A percentile compares a stretch with the other conserved stretches of the same genome.
Conservation (phyloP, 2,329 filamentous ascomycete genomes). For the Fusarium nematophilum region DNA sequence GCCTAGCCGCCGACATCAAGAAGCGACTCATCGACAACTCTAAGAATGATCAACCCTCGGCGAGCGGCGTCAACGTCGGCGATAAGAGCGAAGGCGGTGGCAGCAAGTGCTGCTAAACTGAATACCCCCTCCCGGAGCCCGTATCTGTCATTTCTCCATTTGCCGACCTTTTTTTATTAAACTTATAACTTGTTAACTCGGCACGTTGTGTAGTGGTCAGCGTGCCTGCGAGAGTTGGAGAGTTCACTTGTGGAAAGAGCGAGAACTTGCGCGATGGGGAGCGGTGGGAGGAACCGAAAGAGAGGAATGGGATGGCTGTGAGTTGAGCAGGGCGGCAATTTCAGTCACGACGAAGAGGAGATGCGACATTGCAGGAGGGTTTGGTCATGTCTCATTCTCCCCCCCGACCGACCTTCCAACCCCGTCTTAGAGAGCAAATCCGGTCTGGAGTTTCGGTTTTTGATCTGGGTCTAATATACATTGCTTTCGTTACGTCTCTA, state of each 20-base stretch:
- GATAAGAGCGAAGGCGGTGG: slow-evolving; percentile 68
- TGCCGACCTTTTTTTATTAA: slow-evolving; percentile 40
- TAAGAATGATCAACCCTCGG: slow-evolving; percentile 75
- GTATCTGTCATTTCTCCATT: slow-evolving; percentile 38
- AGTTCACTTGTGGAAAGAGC: slow-evolving; percentile 24
- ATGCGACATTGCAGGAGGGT: slow-evolving; percentile 37
- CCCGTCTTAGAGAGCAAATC: slow-evolving; percentile 55
- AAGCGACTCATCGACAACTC: slow-evolving; percentile 94
- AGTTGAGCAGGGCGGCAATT: slow-evolving; percentile 33
- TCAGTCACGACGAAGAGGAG: slow-evolving; percentile 37
- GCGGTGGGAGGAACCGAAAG: slow-evolving; percentile 23
- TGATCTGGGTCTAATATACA: slow-evolving; percentile 58
- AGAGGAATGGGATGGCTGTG: slow-evolving; percentile 29
- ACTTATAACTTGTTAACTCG: slow-evolving; percentile 40
- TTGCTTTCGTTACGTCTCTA: slow-evolving; percentile 44
- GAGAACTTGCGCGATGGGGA: slow-evolving; percentile 8
- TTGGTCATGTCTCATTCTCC: slow-evolving; percentile 42
- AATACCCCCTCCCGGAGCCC: slow-evolving; percentile 26
- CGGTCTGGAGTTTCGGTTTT: slow-evolving; percentile 61
- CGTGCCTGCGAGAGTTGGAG: slow-evolving; percentile 34
- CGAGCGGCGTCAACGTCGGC: slow-evolving; percentile 75
- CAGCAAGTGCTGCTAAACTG: slow-evolving; percentile 80
- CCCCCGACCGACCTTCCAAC: slow-evolving; percentile 41
- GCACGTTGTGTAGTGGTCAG: slow-evolving; percentile 27
- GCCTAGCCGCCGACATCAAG: slow-evolving; percentile 95